These are phyloP conservation scores for Silene latifolia DNA, from an alignment of 148 eudicot genomes.

Conservation along the genomic window DNA sequence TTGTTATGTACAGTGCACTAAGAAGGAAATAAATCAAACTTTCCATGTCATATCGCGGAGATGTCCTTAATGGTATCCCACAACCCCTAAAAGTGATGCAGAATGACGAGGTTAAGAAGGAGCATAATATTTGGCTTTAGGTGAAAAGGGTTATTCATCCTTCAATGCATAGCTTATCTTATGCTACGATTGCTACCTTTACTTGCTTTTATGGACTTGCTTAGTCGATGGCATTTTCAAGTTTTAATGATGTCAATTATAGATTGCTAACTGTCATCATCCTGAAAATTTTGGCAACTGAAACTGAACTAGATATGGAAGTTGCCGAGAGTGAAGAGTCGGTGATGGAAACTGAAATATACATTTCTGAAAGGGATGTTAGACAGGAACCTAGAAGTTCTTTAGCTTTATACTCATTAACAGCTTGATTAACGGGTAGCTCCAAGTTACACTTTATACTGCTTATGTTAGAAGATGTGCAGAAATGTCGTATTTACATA, in stretches of 20 bases:
- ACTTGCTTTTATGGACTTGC: conserved; percentile 11
- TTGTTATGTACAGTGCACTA: not conserved
- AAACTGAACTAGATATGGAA: not conserved
- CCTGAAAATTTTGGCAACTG: not conserved
- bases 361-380: not conserved
- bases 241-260: not conserved
- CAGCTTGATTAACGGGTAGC: no score
- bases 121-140: conserved; percentile 13
- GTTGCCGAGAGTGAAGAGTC: not conserved
- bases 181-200: not conserved
- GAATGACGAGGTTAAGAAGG: conserved; percentile 19
- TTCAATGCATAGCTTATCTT: conserved; percentile 10
- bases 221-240: not conserved
- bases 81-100: conserved; percentile 15
- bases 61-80: conserved; percentile 12
- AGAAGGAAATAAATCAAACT: no score
- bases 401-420: no score
- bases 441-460: no score
- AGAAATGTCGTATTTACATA: no score
- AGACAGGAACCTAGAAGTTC: not conserved
- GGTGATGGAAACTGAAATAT: not conserved
- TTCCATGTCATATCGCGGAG: no score
- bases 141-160: not conserved
- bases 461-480: no score
- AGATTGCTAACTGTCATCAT: not conserved